phyloP scores from a whole-genome alignment of 192 early-diverging fungal genomes.

The Linnemannia schmuckeri region DNA sequence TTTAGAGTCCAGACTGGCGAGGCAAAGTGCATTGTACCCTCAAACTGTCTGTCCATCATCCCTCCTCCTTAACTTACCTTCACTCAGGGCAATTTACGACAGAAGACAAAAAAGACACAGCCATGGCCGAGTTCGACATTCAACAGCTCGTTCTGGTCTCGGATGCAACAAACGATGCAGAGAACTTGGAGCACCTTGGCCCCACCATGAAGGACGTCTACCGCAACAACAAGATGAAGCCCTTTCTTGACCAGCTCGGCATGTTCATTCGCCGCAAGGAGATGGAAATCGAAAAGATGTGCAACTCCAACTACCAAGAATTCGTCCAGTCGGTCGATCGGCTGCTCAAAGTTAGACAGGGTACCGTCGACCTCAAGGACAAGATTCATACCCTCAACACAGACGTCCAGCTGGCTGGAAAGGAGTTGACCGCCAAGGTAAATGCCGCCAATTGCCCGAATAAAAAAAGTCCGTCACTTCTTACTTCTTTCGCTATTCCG shows the following conservation, averaged over 20 bases:
- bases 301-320: constrained; percentile 96
- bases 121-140: constrained; percentile 60
- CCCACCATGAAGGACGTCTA: constrained; percentile 93
- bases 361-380: constrained; percentile 85
- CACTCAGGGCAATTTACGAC: background rate
- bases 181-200: constrained; percentile 85
- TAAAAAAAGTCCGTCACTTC: background rate
- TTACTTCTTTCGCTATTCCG: too few species aligned
- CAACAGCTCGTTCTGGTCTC: constrained; percentile 61
- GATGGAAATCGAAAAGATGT: constrained; percentile 97
- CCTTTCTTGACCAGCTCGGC: constrained; percentile 89
- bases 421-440: constrained; percentile 84
- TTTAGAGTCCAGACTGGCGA: too few species aligned
- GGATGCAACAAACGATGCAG: constrained; percentile 65
- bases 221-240: constrained; percentile 85
- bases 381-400: constrained; percentile 90
- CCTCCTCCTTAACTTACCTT: background rate
- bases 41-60: background rate
- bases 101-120: background rate
- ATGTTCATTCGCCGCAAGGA: constrained; percentile 90
- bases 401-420: constrained; percentile 87
- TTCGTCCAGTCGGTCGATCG: constrained; percentile 96
- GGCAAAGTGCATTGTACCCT: background rate
- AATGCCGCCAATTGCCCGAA: background rate
- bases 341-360: constrained; percentile 93